phyloP scores from a whole-genome alignment of 2,329 filamentous ascomycete genomes.

The Aspergillus bombycis region DNA sequence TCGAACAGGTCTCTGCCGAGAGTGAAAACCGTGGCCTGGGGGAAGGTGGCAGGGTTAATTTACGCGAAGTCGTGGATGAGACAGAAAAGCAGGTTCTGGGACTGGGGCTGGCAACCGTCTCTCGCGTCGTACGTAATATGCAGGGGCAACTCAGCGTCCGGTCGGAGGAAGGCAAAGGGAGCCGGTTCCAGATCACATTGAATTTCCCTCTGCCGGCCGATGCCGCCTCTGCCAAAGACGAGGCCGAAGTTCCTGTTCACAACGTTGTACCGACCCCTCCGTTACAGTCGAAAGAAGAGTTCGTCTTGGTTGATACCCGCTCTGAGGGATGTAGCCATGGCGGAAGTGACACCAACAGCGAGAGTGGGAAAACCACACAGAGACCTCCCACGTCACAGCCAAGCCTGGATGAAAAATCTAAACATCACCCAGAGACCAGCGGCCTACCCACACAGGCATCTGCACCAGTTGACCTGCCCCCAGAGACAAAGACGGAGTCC shows the following conservation, averaged over 20 bases:
- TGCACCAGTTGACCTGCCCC: background rate
- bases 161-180: constrained; percentile 80
- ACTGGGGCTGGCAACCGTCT: constrained; percentile 84
- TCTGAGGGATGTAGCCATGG: constrained; percentile 20
- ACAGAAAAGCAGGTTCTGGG: constrained; percentile 62
- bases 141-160: constrained; percentile 83
- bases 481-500: background rate
- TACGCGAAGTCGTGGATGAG: constrained; percentile 1
- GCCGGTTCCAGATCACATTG: constrained; percentile 78
- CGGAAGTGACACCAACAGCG: constrained; percentile 27
- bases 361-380: background rate
- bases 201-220: constrained; percentile 67
- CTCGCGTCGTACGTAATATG: constrained; percentile 85
- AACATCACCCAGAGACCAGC: background rate
- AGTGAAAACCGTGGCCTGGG: constrained; percentile 51
- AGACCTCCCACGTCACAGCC: background rate
- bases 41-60: constrained; percentile 30
- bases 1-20: constrained; percentile 67
- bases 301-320: constrained; percentile 40
- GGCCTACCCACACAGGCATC: background rate
- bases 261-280: background rate
- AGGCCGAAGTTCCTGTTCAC: constrained; percentile 33
- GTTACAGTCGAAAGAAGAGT: constrained; percentile 35
- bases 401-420: background rate
- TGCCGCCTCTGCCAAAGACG: constrained; percentile 3